Percentiles rank a stretch among this genome's conserved stretches.
phyloP scores from a whole-genome alignment of 1,284 basidiomycete genomes.

The Sanghuangporus weigelae region DNA sequence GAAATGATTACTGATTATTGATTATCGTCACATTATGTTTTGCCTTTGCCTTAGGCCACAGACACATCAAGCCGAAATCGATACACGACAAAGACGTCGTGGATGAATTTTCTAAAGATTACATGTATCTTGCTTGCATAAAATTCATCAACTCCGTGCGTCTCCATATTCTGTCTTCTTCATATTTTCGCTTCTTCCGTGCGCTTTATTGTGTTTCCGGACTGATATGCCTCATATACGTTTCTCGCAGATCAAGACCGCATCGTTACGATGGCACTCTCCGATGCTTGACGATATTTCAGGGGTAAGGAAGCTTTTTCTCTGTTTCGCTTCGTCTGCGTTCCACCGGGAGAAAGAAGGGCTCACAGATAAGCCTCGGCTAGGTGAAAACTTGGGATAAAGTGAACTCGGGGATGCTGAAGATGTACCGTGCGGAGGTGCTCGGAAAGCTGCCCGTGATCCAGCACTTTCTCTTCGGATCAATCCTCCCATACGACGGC shows the following conservation, averaged over 20 bases:
- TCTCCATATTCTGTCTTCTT: constrained; percentile 13
- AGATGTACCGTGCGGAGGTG: constrained; percentile 97
- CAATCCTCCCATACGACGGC: constrained; percentile 70
- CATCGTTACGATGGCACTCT: constrained; percentile 95
- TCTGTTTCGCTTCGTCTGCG: neutral
- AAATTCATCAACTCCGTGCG: constrained; percentile 92
- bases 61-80: constrained; percentile 85
- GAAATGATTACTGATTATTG: neutral
- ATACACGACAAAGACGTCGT: constrained; percentile 91
- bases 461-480: constrained; percentile 95
- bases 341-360: no score
- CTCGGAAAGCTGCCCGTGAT: constrained; percentile 93
- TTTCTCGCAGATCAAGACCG: constrained; percentile 81
- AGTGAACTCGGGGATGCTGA: constrained; percentile 96
- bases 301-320: constrained; percentile 46
- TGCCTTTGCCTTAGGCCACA: constrained; percentile 56
- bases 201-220: neutral
- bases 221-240: neutral
- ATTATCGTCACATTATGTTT: neutral
- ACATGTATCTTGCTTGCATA: constrained; percentile 98
- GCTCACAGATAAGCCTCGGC: no score
- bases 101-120: constrained; percentile 89
- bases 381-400: constrained; percentile 96
- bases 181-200: neutral
- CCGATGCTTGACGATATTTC: constrained; percentile 99